Conservation (phyloP, 768 basidiomycete genomes). For the Boletellus sp. region DNA sequence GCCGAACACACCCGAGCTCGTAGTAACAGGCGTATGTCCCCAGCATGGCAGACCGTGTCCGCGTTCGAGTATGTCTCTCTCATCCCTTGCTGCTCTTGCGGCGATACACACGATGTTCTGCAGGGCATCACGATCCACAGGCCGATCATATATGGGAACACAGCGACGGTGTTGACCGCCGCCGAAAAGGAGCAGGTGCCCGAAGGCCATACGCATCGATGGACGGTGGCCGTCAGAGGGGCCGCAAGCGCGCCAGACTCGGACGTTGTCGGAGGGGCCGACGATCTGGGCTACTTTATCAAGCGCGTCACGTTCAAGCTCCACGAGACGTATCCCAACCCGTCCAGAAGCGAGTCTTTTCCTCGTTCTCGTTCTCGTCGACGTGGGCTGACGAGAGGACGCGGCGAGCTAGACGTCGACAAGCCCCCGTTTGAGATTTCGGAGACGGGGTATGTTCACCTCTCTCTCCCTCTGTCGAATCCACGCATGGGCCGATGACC, state of each 20-base stretch:
- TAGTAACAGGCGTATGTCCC: conserved; percentile 1
- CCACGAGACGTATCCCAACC: conserved; percentile 93
- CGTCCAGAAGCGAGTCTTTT: conserved; percentile 68
- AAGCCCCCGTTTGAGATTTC: conserved; percentile 93
- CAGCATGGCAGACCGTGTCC: conserved; percentile 64
- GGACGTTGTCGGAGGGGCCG: conserved; percentile 82
- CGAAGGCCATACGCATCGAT: conserved; percentile 87
- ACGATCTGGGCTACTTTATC: conserved; percentile 88
- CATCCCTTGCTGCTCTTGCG: background rate
- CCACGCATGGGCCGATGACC: background rate
- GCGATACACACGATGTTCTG: conserved; percentile 1
- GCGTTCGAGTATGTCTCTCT: conserved; percentile 61
- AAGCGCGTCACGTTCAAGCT: conserved; percentile 96
- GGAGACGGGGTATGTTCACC: conserved; percentile 89
- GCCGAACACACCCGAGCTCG: conserved; percentile 41
- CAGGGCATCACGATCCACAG: conserved; percentile 86
- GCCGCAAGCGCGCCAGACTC: conserved; percentile 72
- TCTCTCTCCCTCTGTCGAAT: background rate
- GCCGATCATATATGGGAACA: conserved; percentile 95
- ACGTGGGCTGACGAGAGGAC: background rate
- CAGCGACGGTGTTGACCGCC: conserved; percentile 70
- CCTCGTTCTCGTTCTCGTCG: background rate
- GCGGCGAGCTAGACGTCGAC: conserved; percentile 62
- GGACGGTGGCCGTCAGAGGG: conserved; percentile 94
- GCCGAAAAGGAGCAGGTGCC: conserved; percentile 60